Evolutionary conservation across 495 filamentous ascomycete species (phyloP).

Genomic region (Eremomyces bilateralis): DNA sequence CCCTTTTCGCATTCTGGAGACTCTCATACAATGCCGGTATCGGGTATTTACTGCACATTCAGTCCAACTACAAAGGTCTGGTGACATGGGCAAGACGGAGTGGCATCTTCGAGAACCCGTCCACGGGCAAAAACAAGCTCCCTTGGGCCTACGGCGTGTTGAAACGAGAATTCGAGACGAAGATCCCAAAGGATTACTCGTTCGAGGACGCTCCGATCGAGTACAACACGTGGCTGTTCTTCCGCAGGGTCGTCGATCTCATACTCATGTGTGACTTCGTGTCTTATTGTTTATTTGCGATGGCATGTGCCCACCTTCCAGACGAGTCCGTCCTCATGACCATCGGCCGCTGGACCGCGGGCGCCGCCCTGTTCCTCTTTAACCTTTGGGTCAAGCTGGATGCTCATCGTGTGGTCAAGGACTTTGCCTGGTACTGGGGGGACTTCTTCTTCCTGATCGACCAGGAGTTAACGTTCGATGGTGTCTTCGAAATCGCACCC

Average conservation of each 20-base stretch:
- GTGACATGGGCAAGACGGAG: conserved; percentile 74
- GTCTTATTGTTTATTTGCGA: conserved; percentile 87
- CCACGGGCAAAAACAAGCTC: conserved; percentile 55
- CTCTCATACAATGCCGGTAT: conserved; percentile 83
- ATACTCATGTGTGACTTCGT: conserved; percentile 98
- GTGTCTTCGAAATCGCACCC: conserved; percentile 96
- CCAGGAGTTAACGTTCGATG: conserved; percentile 92
- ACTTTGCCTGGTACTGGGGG: conserved; percentile 99
- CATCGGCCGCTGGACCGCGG: conserved; percentile 55
- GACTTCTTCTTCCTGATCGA: conserved; percentile 99
- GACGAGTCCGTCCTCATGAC: conserved; percentile 47
- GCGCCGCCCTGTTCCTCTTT: conserved; percentile 65
- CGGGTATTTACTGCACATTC: conserved; percentile 66
- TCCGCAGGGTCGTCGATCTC: conserved; percentile 80
- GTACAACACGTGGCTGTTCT: conserved; percentile 97
- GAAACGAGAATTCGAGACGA: conserved; percentile 76
- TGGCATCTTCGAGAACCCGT: conserved; percentile 67
- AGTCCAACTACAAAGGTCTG: conserved; percentile 71
- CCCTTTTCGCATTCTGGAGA: conserved; percentile 80
- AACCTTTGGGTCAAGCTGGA: conserved; percentile 99
- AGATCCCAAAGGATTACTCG: conserved; percentile 82
- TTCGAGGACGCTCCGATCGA: conserved; percentile 86
- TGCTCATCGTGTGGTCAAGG: conserved; percentile 95
- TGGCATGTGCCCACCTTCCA: conserved; percentile 63
- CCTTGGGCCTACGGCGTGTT: conserved; percentile 63